Evolutionary conservation across 2,329 filamentous ascomycete species (phyloP).

Genomic region (Cladosporium cucumerinum): DNA sequence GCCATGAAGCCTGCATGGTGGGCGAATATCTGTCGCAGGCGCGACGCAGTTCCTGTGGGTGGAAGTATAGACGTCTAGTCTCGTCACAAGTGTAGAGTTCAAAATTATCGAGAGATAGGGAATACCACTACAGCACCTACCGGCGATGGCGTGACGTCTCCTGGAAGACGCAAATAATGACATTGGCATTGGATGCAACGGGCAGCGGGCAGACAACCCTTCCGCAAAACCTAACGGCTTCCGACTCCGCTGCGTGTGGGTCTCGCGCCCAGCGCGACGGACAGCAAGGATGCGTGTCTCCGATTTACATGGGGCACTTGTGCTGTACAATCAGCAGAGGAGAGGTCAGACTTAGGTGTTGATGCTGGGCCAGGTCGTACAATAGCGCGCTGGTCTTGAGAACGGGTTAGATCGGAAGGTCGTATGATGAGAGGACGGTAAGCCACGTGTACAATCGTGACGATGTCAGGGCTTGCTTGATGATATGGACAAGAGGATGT

Average conservation of each 20-base stretch:
- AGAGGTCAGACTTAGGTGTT: not conserved
- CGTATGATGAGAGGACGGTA: not conserved
- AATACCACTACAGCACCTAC: not conserved
- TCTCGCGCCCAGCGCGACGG: not conserved
- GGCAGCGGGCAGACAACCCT: not conserved
- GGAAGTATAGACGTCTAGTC: not conserved
- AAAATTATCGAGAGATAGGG: not conserved
- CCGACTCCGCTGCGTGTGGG: not conserved
- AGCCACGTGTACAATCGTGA: not conserved
- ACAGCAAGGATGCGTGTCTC: not conserved
- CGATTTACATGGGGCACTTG: not conserved
- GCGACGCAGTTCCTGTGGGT: not conserved
- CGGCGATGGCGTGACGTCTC: conserved; percentile 4
- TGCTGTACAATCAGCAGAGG: not conserved
- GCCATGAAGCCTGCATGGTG: conserved; percentile 11
- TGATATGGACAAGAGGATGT: not conserved
- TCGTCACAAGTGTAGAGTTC: not conserved
- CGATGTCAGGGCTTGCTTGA: not conserved
- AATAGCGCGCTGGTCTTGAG: not conserved
- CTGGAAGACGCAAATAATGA: not conserved
- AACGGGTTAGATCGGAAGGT: not conserved
- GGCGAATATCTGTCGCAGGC: not conserved
- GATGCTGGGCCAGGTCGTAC: not conserved
- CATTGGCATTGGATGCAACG: not conserved
- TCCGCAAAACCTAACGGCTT: not conserved